phyloP scores from a whole-genome alignment of 805 yeast species.

The Starmerella floricola region DNA sequence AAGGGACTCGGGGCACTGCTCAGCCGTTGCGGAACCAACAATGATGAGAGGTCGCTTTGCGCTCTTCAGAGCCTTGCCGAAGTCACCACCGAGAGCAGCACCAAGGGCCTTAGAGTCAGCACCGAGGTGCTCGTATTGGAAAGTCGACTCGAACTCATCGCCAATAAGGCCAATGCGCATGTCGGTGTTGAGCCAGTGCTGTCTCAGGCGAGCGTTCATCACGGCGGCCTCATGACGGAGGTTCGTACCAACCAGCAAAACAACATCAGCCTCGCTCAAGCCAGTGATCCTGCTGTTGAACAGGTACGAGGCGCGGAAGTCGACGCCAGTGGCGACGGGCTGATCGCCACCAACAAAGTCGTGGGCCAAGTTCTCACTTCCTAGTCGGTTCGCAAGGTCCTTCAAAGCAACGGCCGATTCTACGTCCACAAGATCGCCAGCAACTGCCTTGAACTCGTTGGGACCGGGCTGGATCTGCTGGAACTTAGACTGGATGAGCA shows the following conservation, averaged over 20 bases:
- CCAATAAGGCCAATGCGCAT: conserved; percentile 60
- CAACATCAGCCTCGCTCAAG: conserved; percentile 70
- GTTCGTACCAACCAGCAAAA: conserved; percentile 70
- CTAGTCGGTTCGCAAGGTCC: conserved; percentile 62
- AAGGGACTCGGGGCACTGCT: conserved; percentile 39
- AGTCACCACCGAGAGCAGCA: conserved; percentile 50
- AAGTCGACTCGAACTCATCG: conserved; percentile 65
- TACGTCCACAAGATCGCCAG: conserved; percentile 73
- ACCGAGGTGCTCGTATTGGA: conserved; percentile 53
- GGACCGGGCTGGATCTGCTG: conserved; percentile 44
- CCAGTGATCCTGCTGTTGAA: conserved; percentile 73
- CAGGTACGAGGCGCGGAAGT: conserved; percentile 63
- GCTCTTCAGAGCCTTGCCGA: conserved; percentile 51
- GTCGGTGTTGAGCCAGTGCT: conserved; percentile 61
- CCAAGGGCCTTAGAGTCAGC: conserved; percentile 43
- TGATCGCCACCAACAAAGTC: conserved; percentile 49
- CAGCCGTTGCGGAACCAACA: conserved; percentile 69
- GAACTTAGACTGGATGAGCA: conserved; percentile 53
- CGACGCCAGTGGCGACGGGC: conserved; percentile 56
- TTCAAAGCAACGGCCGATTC: conserved; percentile 73
- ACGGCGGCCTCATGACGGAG: conserved; percentile 88
- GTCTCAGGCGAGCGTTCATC: conserved; percentile 70
- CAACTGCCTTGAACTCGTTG: conserved; percentile 66
- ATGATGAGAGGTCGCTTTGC: conserved; percentile 70
- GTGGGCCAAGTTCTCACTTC: conserved; percentile 68